These are phyloP conservation scores for Sporothrix humicola DNA, from an alignment of 2,329 filamentous ascomycete genomes.

Conservation along the genomic window DNA sequence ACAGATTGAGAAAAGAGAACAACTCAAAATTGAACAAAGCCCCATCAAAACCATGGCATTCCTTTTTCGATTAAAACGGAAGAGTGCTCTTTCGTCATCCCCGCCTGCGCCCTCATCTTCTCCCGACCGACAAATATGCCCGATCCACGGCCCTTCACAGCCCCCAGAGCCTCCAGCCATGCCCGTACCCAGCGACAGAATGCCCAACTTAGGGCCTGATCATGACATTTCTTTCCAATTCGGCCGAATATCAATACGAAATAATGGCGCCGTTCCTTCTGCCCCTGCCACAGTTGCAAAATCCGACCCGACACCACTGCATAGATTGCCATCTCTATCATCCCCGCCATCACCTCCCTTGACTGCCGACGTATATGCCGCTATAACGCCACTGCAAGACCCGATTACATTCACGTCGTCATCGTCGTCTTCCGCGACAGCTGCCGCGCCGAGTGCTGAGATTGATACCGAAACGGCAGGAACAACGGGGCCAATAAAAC, in stretches of 20 bases:
- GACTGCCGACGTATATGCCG: too few species aligned
- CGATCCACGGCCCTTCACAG: constrained; percentile 7
- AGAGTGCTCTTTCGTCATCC: background rate
- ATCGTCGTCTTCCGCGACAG: background rate
- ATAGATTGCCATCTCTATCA: background rate
- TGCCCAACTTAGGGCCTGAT: too few species aligned
- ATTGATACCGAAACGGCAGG: too few species aligned
- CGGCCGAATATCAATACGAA: constrained; percentile 12
- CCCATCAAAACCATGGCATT: background rate
- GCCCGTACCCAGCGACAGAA: background rate
- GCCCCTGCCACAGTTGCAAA: background rate
- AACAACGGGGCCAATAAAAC: too few species aligned
- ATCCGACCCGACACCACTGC: background rate
- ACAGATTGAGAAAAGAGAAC: background rate
- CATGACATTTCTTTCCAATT: background rate
- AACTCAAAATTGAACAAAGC: background rate
- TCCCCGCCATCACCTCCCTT: background rate
- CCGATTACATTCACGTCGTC: background rate
- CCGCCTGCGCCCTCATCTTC: background rate
- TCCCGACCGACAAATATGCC: constrained; percentile 12
- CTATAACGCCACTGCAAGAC: background rate
- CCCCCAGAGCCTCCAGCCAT: background rate
- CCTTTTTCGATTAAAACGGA: background rate
- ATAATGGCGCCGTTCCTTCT: background rate
- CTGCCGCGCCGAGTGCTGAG: background rate